phyloP scores from a whole-genome alignment of 345 rosid species.

The Punica granatum region DNA sequence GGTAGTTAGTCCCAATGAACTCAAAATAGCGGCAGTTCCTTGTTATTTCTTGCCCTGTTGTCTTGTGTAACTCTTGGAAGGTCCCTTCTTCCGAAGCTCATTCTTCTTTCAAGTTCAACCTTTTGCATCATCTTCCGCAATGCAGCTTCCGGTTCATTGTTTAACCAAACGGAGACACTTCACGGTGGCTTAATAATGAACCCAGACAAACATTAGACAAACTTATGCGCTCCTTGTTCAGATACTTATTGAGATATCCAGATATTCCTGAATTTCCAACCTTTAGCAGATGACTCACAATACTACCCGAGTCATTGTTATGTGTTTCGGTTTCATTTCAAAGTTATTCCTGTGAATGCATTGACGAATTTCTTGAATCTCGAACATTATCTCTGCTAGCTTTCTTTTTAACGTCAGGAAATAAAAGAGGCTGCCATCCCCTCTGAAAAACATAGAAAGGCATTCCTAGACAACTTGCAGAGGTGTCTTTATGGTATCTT shows the following conservation, averaged over 20 bases:
- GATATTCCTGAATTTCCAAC: background rate
- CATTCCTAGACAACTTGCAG: no score
- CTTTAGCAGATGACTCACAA: no score
- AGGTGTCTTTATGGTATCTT: no score
- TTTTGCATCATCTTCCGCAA: background rate
- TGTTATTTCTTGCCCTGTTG: background rate
- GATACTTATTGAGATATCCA: no score
- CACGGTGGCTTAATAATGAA: background rate
- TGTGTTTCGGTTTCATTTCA: background rate
- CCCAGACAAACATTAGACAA: background rate
- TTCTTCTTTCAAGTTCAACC: background rate
- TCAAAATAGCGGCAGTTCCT: background rate
- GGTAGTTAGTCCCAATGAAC: background rate
- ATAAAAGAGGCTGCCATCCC: no score
- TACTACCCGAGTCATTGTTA: background rate
- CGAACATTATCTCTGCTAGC: no score
- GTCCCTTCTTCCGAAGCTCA: background rate
- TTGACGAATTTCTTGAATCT: background rate
- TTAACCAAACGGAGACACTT: background rate
- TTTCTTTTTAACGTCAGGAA: no score
- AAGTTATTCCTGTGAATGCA: no score
- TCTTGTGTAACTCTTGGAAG: background rate
- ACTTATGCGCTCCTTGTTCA: no score
- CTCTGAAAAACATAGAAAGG: no score
- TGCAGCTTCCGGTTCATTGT: background rate